Evolutionary conservation across 768 basidiomycete genomes (phyloP).

Genomic region (Suillus luteus): DNA sequence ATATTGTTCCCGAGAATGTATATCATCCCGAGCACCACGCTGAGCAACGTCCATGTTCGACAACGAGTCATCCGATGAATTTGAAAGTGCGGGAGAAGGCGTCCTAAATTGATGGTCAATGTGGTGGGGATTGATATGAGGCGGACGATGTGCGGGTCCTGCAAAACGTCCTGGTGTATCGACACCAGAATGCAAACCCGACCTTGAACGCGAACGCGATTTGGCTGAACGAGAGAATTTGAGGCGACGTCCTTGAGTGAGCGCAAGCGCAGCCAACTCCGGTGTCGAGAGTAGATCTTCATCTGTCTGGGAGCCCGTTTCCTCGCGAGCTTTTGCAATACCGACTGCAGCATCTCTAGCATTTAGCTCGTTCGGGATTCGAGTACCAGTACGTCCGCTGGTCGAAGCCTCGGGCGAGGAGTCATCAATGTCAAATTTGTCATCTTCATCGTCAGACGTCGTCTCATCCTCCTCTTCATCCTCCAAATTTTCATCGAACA

Average conservation of each 20-base stretch:
- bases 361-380: conserved; percentile 20
- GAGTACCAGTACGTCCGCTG: conserved; percentile 4
- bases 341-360: conserved; percentile 19
- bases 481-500: conserved; percentile 40
- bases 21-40: conserved; percentile 54
- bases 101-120: conserved; percentile 6
- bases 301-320: conserved; percentile 25
- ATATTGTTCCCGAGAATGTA: conserved; percentile 40
- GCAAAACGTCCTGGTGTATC: conserved; percentile 65
- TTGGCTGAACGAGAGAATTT: conserved; percentile 27
- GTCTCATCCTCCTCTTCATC: conserved; percentile 52
- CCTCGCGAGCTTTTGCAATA: conserved; percentile 33
- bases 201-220: conserved; percentile 37
- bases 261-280: conserved; percentile 34
- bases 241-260: conserved; percentile 34
- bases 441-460: conserved; percentile 62
- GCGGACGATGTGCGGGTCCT: conserved; percentile 52
- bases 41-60: conserved; percentile 39
- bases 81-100: conserved; percentile 39
- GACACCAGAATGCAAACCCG: conserved; percentile 55
- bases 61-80: conserved; percentile 41
- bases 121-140: conserved; percentile 27
- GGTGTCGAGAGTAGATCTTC: conserved; percentile 31
- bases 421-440: conserved; percentile 94
- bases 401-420: conserved; percentile 59